Base-by-base conservation (phyloP, 371 early-diverging fungal species). In the Zychaea mexicana region DNA sequence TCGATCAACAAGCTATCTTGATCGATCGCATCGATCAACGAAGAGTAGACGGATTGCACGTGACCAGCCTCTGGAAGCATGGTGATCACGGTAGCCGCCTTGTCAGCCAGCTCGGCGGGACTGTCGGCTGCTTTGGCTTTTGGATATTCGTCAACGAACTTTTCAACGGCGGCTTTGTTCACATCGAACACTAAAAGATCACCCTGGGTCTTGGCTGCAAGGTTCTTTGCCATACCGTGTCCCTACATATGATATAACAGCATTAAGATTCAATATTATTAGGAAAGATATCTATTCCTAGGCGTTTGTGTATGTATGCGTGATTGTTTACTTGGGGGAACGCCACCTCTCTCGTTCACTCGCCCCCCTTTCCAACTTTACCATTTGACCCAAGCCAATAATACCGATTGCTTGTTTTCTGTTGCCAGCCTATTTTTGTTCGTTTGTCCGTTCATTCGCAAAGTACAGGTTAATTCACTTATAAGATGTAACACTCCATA, bases 361-460 rank as follows among this genome's bases (percentile, higher is more conserved):
- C n/a, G 13, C n/a, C n/a, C n/a, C n/a, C n/a, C n/a, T 13, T 39
- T 7, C 3, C 3, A 15, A 52, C n/a, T 24, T 52, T 81, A 77
- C 95, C 98, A 98, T 98, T 76, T 95, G 93, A 8, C 98, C 98
- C 28, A 98, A 86, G 10, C 98, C 98, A 54, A 97, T 92, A 68
- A 98, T 94, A 12, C 98, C 98, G 59, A 92, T 81, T 2, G 87
- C 42, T 17, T 49, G 69, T 58, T 80, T 68, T 57, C n/a, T n/a
- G n/a, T 67, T 75, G 45, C 69, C 49, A 49, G 22, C 26, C 49
- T 49, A 49, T 45, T 45, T 10, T 19, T 19, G 6, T 45, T 19
- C 45, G n/a, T 45, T n/a, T n/a, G n/a, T n/a, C n/a, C n/a, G n/a
- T n/a, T n/a, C n/a, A n/a, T n/a, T n/a, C n/a, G n/a, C n/a, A n/a